A percentile compares a stretch with the other conserved stretches of the same genome.
phyloP scores from a whole-genome alignment of 1,284 basidiomycete species.

The Fomitopsis pinicola region DNA sequence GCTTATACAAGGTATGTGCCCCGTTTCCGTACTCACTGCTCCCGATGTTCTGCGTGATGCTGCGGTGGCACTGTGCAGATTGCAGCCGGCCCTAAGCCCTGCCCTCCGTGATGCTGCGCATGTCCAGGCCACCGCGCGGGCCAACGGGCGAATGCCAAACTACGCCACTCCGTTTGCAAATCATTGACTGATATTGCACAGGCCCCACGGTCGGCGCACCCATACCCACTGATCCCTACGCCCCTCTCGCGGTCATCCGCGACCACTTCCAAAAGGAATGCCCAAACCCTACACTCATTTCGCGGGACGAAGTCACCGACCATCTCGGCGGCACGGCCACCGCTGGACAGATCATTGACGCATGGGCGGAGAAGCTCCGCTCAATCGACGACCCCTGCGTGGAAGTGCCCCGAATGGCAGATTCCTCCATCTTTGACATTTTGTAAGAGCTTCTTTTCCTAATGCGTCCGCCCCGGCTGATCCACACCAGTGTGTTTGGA shows the following conservation, averaged over 20 bases:
- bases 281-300: not conserved
- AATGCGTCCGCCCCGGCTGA: not conserved
- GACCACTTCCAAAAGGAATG: not conserved
- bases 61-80: no score
- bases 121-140: no score
- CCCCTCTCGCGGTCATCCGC: not conserved
- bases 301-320: not conserved
- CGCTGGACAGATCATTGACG: constrained; percentile 5
- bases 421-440: constrained; percentile 24
- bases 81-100: no score
- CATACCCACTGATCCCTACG: not conserved
- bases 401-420: constrained; percentile 5
- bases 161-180: not conserved
- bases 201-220: constrained; percentile 1
- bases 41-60: not conserved
- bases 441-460: constrained; percentile 16
- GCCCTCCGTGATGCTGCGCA: no score
- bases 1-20: constrained; percentile 40
- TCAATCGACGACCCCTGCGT: constrained; percentile 5
- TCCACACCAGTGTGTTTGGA: constrained; percentile 30
- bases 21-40: not conserved
- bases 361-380: constrained; percentile 10
- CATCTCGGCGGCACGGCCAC: not conserved
- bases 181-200: not conserved
- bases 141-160: no score